Evolutionary conservation across 78 protist genomes (phyloP).

Genomic region (Dictyostelium purpureum): DNA sequence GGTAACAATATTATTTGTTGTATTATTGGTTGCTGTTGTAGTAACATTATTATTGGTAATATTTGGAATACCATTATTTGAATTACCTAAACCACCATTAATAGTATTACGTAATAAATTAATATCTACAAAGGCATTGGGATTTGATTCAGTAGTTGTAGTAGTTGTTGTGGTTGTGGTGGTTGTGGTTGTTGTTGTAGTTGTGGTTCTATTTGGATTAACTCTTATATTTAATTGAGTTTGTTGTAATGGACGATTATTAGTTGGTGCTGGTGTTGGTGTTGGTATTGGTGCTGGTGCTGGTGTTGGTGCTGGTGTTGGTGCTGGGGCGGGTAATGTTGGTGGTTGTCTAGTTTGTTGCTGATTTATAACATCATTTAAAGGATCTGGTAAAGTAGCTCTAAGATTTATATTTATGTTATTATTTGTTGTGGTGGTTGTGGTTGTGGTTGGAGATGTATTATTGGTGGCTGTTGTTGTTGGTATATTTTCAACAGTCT

Average conservation of each 20-base stretch:
- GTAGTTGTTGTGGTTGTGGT: background rate
- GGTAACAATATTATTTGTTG: too few relatives aligned
- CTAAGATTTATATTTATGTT: background rate
- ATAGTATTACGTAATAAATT: too few relatives aligned
- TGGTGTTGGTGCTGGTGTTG: background rate
- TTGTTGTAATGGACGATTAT: background rate
- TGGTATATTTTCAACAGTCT: background rate
- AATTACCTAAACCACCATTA: too few relatives aligned
- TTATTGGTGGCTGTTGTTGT: background rate
- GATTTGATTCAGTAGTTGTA: background rate
- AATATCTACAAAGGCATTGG: too few relatives aligned
- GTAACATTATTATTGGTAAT: too few relatives aligned
- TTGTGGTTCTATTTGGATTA: background rate
- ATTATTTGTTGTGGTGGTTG: background rate
- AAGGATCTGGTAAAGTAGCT: background rate
- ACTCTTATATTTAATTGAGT: background rate
- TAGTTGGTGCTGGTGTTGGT: background rate
- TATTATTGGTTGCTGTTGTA: too few relatives aligned
- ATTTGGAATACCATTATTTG: too few relatives aligned
- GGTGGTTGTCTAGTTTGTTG: background rate
- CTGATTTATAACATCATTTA: background rate
- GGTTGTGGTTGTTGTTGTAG: background rate
- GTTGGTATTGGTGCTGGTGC: background rate
- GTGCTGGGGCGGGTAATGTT: background rate
- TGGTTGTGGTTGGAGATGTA: background rate